Evolutionary conservation across 2,329 filamentous ascomycete genomes (phyloP), one percentile per base, ranked within the genome.

Genomic region (Ramularia endophylla): DNA sequence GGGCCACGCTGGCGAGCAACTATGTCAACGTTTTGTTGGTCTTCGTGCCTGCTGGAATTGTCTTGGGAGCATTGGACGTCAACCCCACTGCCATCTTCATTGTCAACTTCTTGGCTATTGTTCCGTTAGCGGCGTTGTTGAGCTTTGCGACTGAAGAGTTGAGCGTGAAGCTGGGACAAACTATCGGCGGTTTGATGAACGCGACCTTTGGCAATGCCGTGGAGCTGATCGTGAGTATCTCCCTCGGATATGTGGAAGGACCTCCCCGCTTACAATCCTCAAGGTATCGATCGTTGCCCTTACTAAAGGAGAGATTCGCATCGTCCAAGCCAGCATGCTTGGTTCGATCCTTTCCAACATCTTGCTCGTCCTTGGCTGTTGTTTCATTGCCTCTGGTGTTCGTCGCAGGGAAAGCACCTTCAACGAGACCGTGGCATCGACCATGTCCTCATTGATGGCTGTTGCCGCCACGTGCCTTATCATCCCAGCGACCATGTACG

Each of bases 301-400:
- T 33, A 79, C 73, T 52, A 80, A 92, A 55, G 80, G 81, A 49
- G 85, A 97, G 67, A 94, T 95, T 60, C 82, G 90, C 56, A 89
- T 97, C 51, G 90, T 97, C n/a, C 92, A 97, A 68, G 85, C 90
- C 15, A 94, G 87, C 50, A 97, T 97, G 89, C 80, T 97, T 25
- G 90, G 92, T 35, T 94, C 86, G 58, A 94, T 97, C 55, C 73
- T 97, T 28, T 95, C 90, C 51, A 97, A 97, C 65, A 82, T 95
- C 51, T 75, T 97, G 6, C 78, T 97, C 16, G 90, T 74, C 27
- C 66, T 74, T 15, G 71, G 71, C 27, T 74, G 70, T 64, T 74
- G 71, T 56, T 74, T 74, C 65, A 63, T 74, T 41, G 64, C 69
- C 18, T 71, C 69, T 27, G 71, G 71, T 19, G 59, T 71, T 35